A percentile compares a stretch with the other conserved stretches of the same genome.
phyloP scores from a whole-genome alignment of 805 yeast genomes.

The Wickerhamomyces queroliae region DNA sequence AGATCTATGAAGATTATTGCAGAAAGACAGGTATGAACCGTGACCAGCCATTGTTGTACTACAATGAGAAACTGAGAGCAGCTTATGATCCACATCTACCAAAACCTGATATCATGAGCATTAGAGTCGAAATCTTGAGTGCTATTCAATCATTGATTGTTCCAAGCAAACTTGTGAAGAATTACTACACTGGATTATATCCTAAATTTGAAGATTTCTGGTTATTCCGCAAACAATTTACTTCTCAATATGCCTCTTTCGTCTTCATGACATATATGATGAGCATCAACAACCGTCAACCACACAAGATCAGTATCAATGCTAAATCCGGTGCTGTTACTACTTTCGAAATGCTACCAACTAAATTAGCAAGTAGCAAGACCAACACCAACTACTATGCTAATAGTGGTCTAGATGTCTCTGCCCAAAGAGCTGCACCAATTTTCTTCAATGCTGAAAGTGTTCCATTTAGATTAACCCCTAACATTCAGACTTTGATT shows the following conservation, averaged over 20 bases:
- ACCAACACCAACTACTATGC: constrained; percentile 30
- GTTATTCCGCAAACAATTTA: constrained; percentile 92
- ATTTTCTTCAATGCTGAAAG: constrained; percentile 86
- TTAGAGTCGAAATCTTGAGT: constrained; percentile 84
- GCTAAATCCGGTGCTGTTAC: constrained; percentile 81
- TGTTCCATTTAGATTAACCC: constrained; percentile 95
- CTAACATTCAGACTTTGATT: constrained; percentile 88
- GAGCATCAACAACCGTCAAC: constrained; percentile 89
- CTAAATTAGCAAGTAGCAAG: constrained; percentile 55
- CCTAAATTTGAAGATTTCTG: constrained; percentile 89
- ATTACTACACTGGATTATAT: constrained; percentile 66
- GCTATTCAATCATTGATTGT: constrained; percentile 85
- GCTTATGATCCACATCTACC: constrained; percentile 93
- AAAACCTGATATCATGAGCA: constrained; percentile 84
- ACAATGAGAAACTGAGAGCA: constrained; percentile 79
- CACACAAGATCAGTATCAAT: constrained; percentile 85
- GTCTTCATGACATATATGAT: constrained; percentile 90
- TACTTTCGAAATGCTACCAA: constrained; percentile 94
- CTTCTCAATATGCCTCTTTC: constrained; percentile 91
- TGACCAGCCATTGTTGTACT: constrained; percentile 87
- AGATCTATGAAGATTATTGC: constrained; percentile 85
- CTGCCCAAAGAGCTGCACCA: constrained; percentile 44
- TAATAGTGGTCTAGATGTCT: constrained; percentile 28
- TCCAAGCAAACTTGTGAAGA: constrained; percentile 77
- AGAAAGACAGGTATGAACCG: constrained; percentile 63